Evolutionary conservation across 768 basidiomycete genomes (phyloP).

Genomic region (Goffeauzyma gilvescens): DNA sequence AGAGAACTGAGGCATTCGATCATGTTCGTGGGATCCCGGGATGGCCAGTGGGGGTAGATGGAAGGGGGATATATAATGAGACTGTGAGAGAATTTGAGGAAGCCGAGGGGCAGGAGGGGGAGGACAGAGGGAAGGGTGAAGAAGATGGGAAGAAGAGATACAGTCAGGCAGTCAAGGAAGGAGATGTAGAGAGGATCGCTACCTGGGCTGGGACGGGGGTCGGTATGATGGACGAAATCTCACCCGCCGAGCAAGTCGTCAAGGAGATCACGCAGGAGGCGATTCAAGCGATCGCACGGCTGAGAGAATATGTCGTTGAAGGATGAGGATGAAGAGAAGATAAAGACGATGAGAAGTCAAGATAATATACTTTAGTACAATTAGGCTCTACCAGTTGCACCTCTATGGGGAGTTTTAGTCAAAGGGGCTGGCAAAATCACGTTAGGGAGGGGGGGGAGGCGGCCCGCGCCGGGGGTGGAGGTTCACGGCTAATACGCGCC

Average conservation of each 20-base stretch:
- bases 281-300: background rate
- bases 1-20: constrained; percentile 50
- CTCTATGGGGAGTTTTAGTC: too few relatives aligned
- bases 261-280: constrained; percentile 6
- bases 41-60: constrained; percentile 37
- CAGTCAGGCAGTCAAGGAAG: constrained; percentile 32
- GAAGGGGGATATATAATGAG: constrained; percentile 42
- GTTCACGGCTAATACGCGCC: too few relatives aligned
- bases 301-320: background rate
- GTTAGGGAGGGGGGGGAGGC: too few relatives aligned
- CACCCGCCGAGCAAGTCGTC: constrained; percentile 17
- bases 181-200: constrained; percentile 40
- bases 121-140: constrained; percentile 37
- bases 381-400: too few relatives aligned
- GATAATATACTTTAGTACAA: too few relatives aligned
- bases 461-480: too few relatives aligned
- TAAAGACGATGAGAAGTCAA: too few relatives aligned
- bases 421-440: too few relatives aligned
- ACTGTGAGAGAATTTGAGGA: constrained; percentile 24
- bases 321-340: too few relatives aligned
- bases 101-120: constrained; percentile 42
- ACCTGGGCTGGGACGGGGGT: constrained; percentile 56
- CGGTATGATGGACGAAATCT: constrained; percentile 39
- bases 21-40: constrained; percentile 37
- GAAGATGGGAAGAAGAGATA: constrained; percentile 33